These are phyloP conservation scores for Colletotrichum chrysophilum DNA, from an alignment of 2,329 filamentous ascomycete species.

Conservation along the genomic window DNA sequence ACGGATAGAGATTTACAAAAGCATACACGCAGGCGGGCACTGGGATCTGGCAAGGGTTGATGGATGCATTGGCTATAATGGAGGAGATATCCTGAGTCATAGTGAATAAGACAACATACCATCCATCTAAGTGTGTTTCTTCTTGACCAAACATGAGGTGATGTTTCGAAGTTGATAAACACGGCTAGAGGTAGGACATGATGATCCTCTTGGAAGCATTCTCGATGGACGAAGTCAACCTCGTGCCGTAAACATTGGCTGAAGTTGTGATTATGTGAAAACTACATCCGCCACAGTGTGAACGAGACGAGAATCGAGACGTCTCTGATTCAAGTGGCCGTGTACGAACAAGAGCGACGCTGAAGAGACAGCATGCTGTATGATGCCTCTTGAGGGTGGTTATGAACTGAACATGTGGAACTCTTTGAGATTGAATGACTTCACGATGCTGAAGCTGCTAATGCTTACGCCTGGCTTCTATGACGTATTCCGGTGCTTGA, in stretches of 20 bases:
- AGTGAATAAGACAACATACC: neutral
- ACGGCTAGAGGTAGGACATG: accelerated
- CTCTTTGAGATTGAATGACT: neutral
- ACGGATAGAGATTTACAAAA: neutral
- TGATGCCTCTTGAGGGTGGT: neutral
- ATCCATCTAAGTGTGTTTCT: neutral
- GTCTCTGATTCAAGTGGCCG: neutral
- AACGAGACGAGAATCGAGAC: neutral
- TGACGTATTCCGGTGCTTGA: neutral
- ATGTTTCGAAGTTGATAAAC: neutral
- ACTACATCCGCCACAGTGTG: neutral
- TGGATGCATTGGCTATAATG: neutral
- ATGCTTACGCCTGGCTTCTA: neutral
- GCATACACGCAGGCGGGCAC: neutral
- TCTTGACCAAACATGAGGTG: neutral
- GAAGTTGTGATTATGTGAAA: neutral
- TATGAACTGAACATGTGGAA: neutral
- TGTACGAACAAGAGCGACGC: neutral
- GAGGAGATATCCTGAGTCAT: neutral
- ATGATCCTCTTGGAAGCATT: neutral
- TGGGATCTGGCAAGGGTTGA: neutral
- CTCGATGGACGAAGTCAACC: neutral
- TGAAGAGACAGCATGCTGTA: neutral
- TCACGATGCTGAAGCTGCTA: neutral
- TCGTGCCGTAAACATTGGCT: neutral